A percentile compares a stretch with the other conserved stretches of the same genome.
These are phyloP conservation scores for Phytophthora vignae DNA, from an alignment of 352 stramenopile genomes.

Conservation along the genomic window DNA sequence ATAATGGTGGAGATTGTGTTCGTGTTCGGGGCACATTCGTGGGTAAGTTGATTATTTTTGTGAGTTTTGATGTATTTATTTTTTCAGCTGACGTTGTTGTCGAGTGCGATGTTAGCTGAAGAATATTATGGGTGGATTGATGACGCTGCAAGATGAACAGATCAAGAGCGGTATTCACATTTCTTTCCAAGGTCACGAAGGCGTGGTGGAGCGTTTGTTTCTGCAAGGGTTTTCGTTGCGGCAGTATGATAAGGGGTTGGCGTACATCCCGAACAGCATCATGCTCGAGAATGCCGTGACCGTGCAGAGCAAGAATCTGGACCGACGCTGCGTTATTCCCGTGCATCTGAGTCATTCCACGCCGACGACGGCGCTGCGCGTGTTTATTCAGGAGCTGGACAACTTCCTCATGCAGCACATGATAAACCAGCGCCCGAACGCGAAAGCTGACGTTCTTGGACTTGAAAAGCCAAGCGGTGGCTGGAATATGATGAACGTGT, in stretches of 20 bases:
- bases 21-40: slow-evolving; percentile 82
- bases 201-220: slow-evolving; percentile 85
- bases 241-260: slow-evolving; percentile 83
- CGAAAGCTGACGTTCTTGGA: slow-evolving; percentile 52
- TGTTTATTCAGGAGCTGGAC: slow-evolving; percentile 84
- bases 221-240: slow-evolving; percentile 84
- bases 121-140: slow-evolving; percentile 86
- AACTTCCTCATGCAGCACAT: slow-evolving; percentile 56
- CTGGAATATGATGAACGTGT: slow-evolving; percentile 57
- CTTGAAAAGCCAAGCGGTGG: slow-evolving; percentile 54
- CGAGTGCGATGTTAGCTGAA: slow-evolving; percentile 57
- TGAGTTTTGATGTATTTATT: slow-evolving; percentile 13
- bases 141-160: slow-evolving; percentile 84
- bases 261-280: slow-evolving; percentile 84
- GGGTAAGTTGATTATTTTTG: slow-evolving; percentile 48
- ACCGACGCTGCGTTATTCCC: slow-evolving; percentile 58
- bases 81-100: slow-evolving; percentile 8
- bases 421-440: slow-evolving; percentile 31
- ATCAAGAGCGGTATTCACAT: slow-evolving; percentile 83
- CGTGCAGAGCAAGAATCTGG: slow-evolving; percentile 72
- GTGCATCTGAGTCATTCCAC: slow-evolving; percentile 74
- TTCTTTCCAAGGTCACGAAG: slow-evolving; percentile 77
- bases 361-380: slow-evolving; percentile 48
- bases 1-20: slow-evolving; percentile 84
- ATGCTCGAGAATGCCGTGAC: slow-evolving; percentile 79